Percentiles rank a stretch among this genome's conserved stretches.
Conservation (phyloP, 257 asterid genomes). For the Thymus mandschuricus region DNA sequence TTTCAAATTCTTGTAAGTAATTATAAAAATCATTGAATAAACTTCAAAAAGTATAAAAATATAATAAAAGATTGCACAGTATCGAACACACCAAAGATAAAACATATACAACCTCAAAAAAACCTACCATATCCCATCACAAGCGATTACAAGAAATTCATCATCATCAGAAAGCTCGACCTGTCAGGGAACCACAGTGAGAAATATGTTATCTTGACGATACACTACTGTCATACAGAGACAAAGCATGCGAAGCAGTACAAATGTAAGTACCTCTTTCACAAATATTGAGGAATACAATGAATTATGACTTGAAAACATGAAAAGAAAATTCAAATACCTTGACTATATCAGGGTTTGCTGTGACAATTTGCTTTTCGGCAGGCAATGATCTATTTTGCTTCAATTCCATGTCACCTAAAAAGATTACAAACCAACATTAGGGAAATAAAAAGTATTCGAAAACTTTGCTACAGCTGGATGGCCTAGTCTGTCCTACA, state of each 20-base stretch:
- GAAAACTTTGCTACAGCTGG: slow-evolving; percentile 22
- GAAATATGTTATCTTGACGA: slow-evolving; percentile 25
- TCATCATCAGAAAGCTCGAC: slow-evolving; percentile 78
- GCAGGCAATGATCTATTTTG: slow-evolving; percentile 83
- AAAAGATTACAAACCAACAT: slow-evolving; percentile 31
- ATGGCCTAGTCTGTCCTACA: slow-evolving; percentile 25
- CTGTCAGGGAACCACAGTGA: slow-evolving; percentile 43
- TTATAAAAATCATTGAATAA: background rate
- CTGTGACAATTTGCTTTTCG: slow-evolving; percentile 87
- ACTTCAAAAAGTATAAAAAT: background rate
- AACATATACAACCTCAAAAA: slow-evolving; percentile 15
- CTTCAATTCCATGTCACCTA: slow-evolving; percentile 95
- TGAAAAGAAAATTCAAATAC: slow-evolving; percentile 48
- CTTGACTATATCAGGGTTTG: slow-evolving; percentile 75
- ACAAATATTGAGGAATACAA: slow-evolving; percentile 15
- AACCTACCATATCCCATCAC: slow-evolving; percentile 98
- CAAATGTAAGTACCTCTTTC: background rate
- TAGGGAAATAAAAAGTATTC: slow-evolving; percentile 20
- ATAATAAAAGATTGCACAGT: background rate
- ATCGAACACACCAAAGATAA: slow-evolving; percentile 18
- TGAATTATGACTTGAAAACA: background rate
- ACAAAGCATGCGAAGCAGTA: background rate
- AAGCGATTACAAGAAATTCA: slow-evolving; percentile 89
- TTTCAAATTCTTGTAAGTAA: slow-evolving; percentile 14
- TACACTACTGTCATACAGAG: slow-evolving; percentile 12